A percentile compares a stretch with the other conserved stretches of the same genome.
Conservation (phyloP, 1,284 basidiomycete species). For the Ceratobasidium sp. region DNA sequence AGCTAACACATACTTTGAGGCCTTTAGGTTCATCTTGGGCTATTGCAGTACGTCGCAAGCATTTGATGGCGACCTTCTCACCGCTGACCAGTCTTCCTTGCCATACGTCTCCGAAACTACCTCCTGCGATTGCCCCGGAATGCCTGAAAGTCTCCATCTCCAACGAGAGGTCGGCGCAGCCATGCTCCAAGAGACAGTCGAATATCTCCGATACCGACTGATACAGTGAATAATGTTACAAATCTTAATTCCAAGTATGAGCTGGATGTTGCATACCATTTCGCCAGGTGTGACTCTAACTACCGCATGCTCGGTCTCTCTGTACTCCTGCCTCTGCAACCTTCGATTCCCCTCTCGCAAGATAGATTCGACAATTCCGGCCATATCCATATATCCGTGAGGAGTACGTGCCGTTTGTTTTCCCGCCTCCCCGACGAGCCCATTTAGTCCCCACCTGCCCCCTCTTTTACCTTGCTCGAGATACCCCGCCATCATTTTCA, state of each 20-base stretch:
- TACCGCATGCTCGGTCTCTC: too few relatives aligned
- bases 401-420: too few relatives aligned
- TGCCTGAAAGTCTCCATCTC: neutral
- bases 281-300: neutral
- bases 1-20: neutral
- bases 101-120: neutral
- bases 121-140: neutral
- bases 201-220: neutral
- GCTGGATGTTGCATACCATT: neutral
- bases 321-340: too few relatives aligned
- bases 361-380: too few relatives aligned
- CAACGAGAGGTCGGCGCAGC: neutral
- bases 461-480: conserved; percentile 63
- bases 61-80: neutral
- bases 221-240: neutral
- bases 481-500: conserved; percentile 66
- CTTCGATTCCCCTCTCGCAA: too few relatives aligned
- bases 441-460: conserved; percentile 57
- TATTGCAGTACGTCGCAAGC: neutral
- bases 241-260: neutral
- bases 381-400: too few relatives aligned
- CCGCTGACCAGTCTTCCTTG: neutral
- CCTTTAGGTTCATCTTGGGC: neutral
- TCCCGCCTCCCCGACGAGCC: conserved; percentile 65
- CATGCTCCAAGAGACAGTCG: neutral